Conservation (phyloP, 306 rosid genomes). For the Prunus davidiana region DNA sequence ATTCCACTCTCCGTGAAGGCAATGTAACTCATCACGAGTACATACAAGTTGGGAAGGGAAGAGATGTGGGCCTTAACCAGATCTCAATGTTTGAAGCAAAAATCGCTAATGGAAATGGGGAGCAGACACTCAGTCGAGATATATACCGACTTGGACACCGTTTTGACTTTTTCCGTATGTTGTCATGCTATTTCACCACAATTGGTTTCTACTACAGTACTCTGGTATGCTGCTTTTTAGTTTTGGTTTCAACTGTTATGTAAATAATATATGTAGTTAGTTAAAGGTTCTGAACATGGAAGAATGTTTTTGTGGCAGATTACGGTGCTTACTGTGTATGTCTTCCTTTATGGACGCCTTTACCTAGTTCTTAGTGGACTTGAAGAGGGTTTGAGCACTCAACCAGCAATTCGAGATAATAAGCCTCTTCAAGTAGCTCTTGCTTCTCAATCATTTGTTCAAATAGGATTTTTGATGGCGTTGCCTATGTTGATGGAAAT, state of each 20-base stretch:
- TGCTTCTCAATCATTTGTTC: conserved; percentile 94
- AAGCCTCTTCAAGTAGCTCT: conserved; percentile 99
- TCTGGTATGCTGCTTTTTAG: conserved; percentile 45
- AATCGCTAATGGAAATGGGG: conserved; percentile 98
- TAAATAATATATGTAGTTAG: background rate
- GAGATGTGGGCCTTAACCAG: conserved; percentile 99
- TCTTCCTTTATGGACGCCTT: conserved; percentile 95
- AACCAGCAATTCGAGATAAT: conserved; percentile 78
- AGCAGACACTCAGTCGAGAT: conserved; percentile 94
- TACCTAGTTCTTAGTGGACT: conserved; percentile 97
- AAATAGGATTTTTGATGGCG: conserved; percentile 93
- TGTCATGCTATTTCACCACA: conserved; percentile 94
- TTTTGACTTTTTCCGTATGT: conserved; percentile 93
- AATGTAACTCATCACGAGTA: conserved; percentile 97
- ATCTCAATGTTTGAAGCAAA: conserved; percentile 98
- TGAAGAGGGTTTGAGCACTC: conserved; percentile 80
- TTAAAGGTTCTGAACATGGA: conserved; percentile 15
- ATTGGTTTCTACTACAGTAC: conserved; percentile 95
- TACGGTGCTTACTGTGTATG: conserved; percentile 87
- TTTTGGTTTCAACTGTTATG: background rate
- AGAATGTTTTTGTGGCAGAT: conserved; percentile 55
- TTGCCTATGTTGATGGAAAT: conserved; percentile 98
- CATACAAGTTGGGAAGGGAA: conserved; percentile 97
- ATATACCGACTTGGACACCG: conserved; percentile 97
- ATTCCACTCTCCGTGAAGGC: conserved; percentile 97